Conservation (phyloP, 768 basidiomycete species). For the Boletus pseudopeckii region DNA sequence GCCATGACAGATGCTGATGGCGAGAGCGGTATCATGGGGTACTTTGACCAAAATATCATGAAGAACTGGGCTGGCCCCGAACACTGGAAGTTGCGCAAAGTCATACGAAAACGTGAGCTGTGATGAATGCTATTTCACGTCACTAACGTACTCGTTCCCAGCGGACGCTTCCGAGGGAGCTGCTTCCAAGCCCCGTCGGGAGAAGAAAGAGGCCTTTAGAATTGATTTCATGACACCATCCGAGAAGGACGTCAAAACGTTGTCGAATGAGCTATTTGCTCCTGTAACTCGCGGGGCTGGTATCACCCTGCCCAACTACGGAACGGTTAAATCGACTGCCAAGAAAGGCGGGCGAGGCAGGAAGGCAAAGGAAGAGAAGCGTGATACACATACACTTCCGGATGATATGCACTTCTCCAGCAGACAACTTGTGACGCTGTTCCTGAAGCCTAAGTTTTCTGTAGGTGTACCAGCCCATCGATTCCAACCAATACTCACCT, state of each 20-base stretch:
- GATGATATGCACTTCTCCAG: conserved; percentile 98
- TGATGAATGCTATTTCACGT: not conserved
- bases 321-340: conserved; percentile 24
- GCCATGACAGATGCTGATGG: conserved; percentile 74
- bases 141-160: conserved; percentile 15
- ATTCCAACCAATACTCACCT: conserved; percentile 1
- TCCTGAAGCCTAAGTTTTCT: conserved; percentile 93
- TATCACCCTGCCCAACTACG: conserved; percentile 63
- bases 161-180: conserved; percentile 51
- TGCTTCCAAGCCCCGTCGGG: conserved; percentile 54
- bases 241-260: conserved; percentile 57
- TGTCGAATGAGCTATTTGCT: conserved; percentile 72
- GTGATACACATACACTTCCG: conserved; percentile 76
- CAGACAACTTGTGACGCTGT: conserved; percentile 83
- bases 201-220: conserved; percentile 76
- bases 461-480: conserved; percentile 45
- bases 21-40: conserved; percentile 65
- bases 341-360: conserved; percentile 43
- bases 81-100: conserved; percentile 92
- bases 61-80: conserved; percentile 99
- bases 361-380: conserved; percentile 55
- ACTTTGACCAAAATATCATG: conserved; percentile 81
- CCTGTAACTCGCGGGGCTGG: conserved; percentile 67
- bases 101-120: conserved; percentile 69
- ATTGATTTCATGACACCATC: conserved; percentile 71